Base-by-base conservation (phyloP, 805 yeast species). In the Yamadazyma paraphyllophila region DNA sequence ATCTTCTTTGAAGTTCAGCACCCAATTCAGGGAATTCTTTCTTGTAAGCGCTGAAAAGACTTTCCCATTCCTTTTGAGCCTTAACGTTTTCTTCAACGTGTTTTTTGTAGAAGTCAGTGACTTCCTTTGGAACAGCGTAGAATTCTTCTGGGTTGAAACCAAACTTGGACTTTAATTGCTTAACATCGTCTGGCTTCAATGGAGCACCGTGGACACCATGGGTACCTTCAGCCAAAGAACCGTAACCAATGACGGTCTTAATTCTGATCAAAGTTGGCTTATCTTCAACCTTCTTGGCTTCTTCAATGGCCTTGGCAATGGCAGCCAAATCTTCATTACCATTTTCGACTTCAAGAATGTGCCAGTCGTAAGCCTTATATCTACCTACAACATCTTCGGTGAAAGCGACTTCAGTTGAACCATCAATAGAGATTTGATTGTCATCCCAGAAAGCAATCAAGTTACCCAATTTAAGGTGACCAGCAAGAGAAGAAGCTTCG, bases 171-270 rank as follows among this genome's bases (percentile, higher is more conserved):
- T 90, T 92, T 71, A 92, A 76, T 71, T 89, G 96, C 60, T 77
- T 82, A 62, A 91, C 78, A 65, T 92, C 99, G 61, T 89, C 97
- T 39, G 90, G 74, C 80, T 90, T 89, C 72, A 92, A 81, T 62
- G 99, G 96, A 55, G 96, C 75, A 71, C 99, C 99, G 74, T 92
- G 99, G 47, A 92, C 98, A 59, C 85, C 76, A 72, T 86, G 92
- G 51, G 96, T 81, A 61, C 98, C 98, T 59, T 79, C 81, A 54
- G 74, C 70, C 60, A 82, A 66, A 43, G 98, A 92, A 62, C 99
- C 98, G 75, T 66, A 91, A 68, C 98, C 99, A 60, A 92, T 92
- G 65, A 86, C 85, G 62, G 99, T 92, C 64, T 83, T 79, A 65
- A 92, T 75, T 71, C 88, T 83, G 69, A 92, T 88, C 69, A 88